A percentile compares a stretch with the other conserved stretches of the same genome.
These are phyloP conservation scores for Globisporangium ultimum DNA, from an alignment of 352 stramenopile genomes.

Conservation along the genomic window DNA sequence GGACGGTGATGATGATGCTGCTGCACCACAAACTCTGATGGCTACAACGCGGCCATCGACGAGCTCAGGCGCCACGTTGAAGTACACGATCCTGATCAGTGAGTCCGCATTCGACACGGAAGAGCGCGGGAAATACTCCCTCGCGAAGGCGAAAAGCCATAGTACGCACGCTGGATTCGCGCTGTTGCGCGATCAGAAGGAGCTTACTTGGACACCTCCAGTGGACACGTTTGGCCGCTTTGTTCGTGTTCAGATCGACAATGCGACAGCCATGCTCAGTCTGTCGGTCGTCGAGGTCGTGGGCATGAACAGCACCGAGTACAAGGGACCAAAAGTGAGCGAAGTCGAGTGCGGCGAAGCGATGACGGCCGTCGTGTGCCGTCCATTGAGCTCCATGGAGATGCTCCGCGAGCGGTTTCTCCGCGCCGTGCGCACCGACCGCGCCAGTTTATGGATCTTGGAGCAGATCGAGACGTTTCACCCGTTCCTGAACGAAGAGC, in stretches of 20 bases:
- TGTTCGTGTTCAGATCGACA: slow-evolving; percentile 66
- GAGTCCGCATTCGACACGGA: slow-evolving; percentile 56
- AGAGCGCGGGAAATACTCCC: slow-evolving; percentile 58
- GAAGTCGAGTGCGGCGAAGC: slow-evolving; percentile 57
- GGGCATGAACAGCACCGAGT: slow-evolving; percentile 34
- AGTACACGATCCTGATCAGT: slow-evolving; percentile 53
- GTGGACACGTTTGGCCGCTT: slow-evolving; percentile 55
- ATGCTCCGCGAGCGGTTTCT: slow-evolving; percentile 53
- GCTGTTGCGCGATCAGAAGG: slow-evolving; percentile 19
- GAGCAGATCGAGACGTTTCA: slow-evolving; percentile 72
- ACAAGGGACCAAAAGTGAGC: slow-evolving; percentile 49
- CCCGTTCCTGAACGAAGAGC: slow-evolving; percentile 24
- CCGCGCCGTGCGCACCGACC: slow-evolving; percentile 52
- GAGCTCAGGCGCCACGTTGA: slow-evolving; percentile 13
- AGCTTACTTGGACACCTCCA: slow-evolving; percentile 40
- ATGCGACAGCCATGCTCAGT: slow-evolving; percentile 41
- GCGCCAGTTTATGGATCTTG: slow-evolving; percentile 37
- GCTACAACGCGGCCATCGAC: slow-evolving; percentile 14
- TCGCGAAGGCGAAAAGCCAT: slow-evolving; percentile 43
- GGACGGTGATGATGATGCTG: slow-evolving; percentile 2
- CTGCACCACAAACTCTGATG: not conserved
- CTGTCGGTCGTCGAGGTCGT: slow-evolving; percentile 47
- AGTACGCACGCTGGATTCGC: slow-evolving; percentile 47
- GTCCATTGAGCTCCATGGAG: slow-evolving; percentile 26
- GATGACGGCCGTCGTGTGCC: slow-evolving; percentile 53